Evolutionary conservation across 148 eudicot species (phyloP), one percentile per base, ranked within the genome.

Genomic region (Camellia japonica): DNA sequence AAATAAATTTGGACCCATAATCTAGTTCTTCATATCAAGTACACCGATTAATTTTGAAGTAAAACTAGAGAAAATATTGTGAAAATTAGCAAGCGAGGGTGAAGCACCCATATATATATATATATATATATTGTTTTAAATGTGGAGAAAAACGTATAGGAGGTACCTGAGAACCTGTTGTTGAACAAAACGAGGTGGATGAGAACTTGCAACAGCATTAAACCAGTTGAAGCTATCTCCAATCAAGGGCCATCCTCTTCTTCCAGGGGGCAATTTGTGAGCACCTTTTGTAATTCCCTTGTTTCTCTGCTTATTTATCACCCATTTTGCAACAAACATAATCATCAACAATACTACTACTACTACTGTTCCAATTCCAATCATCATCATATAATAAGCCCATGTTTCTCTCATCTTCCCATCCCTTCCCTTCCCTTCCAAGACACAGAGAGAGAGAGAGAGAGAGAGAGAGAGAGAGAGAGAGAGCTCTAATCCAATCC

Each of bases 121-220:
- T 16, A 5, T 62, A 60, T 51, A 51, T 51, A 18, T 13, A 3
- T 15, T 23, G 12, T 6, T 3, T 70, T 44, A 20, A 13, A 71
- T 6, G 44, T 13, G 42, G 20, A n/a, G 38, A 38, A 16, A 69
- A 18, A 56, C 8, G 64, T 18, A 16, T 2, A 19, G 38, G 58
- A 64, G 58, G 10, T 69, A 89, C 90, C 88, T 78, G 73, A 63
- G 56, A 80, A 87, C 90, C 68, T 89, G 88, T 78, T 85, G 73
- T 77, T 87, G 62, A 49, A 89, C 91, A 46, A 85, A 89, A 65
- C 64, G 6, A n/a, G 91, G 87, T 14, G 91, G 91, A 82, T 89
- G 88, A 85, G 91, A 87, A 71, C 91, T 82, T 30, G 90, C 88
- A 80, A 85, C 88, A 11, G 90, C 89, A 60, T 84, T 89, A 71